Conservation (phyloP, 208 protist genomes). For the Balamuthia mandrillaris region DNA sequence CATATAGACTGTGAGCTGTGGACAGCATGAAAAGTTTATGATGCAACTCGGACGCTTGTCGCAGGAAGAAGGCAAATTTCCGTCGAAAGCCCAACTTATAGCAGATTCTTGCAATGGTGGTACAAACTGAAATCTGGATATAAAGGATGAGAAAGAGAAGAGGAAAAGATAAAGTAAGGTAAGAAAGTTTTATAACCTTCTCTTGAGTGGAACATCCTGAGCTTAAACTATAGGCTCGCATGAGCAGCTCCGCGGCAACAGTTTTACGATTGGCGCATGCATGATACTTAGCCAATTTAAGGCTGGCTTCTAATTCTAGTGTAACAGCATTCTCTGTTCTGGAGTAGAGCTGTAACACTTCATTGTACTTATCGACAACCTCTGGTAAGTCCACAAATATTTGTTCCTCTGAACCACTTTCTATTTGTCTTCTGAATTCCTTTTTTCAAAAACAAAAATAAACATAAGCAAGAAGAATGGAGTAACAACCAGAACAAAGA, state of each 20-base stretch:
- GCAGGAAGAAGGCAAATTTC: slow-evolving; percentile 19
- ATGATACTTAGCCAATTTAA: slow-evolving; percentile 4
- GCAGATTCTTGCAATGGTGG: not conserved
- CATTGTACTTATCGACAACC: not conserved
- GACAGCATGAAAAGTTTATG: slow-evolving; percentile 33
- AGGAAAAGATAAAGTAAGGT: not conserved
- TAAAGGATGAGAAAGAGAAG: not conserved
- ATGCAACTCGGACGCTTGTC: not conserved
- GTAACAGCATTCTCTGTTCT: not conserved
- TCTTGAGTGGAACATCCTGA: not conserved
- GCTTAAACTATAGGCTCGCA: not conserved
- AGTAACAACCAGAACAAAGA: too few relatives aligned
- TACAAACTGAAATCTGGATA: slow-evolving; percentile 4
- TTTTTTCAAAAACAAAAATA: too few relatives aligned
- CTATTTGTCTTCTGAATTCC: too few relatives aligned
- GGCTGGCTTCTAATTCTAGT: not conserved
- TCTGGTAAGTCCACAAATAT: not conserved
- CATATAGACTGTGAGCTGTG: not conserved
- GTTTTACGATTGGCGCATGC: not conserved
- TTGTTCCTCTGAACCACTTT: not conserved
- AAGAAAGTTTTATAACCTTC: not conserved
- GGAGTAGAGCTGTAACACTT: slow-evolving; percentile 2
- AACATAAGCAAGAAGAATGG: too few relatives aligned
- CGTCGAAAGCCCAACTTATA: not conserved
- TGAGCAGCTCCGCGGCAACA: not conserved